Percentiles rank a stretch among this genome's conserved stretches.
phyloP scores from a whole-genome alignment of 2,329 filamentous ascomycete species.

The Bipolaris victoriae region DNA sequence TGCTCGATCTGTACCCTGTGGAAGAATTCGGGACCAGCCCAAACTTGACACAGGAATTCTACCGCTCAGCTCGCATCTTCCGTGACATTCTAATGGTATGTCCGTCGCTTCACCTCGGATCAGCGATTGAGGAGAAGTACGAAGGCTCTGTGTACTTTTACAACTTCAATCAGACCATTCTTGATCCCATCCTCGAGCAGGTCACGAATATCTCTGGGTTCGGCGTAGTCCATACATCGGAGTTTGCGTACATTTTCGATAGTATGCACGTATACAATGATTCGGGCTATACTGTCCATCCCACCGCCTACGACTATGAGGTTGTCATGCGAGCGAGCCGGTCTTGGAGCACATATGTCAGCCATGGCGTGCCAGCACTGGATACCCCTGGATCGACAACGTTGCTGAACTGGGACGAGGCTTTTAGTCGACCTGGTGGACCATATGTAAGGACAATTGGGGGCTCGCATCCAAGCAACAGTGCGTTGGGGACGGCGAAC shows the following conservation, averaged over 20 bases:
- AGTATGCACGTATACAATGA: constrained; percentile 52
- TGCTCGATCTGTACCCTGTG: constrained; percentile 45
- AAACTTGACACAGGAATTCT: constrained; percentile 57
- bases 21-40: constrained; percentile 52
- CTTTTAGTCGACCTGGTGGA: constrained; percentile 38
- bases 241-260: constrained; percentile 61
- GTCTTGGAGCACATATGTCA: constrained; percentile 58
- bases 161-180: constrained; percentile 62
- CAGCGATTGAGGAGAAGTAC: constrained; percentile 47
- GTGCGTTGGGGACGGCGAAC: constrained; percentile 46
- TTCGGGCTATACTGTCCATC: constrained; percentile 42
- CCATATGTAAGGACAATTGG: constrained; percentile 47
- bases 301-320: constrained; percentile 50
- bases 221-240: constrained; percentile 60
- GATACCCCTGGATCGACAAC: constrained; percentile 14
- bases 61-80: constrained; percentile 57
- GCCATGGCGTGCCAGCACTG: constrained; percentile 39
- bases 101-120: constrained; percentile 54
- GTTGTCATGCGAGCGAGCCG: constrained; percentile 52
- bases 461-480: constrained; percentile 53
- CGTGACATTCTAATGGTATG: constrained; percentile 61
- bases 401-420: constrained; percentile 47
- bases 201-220: constrained; percentile 46
- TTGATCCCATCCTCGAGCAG: constrained; percentile 52
- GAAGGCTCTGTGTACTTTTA: constrained; percentile 56